A percentile compares a stretch with the other conserved stretches of the same genome.
Evolutionary conservation across 192 early-diverging fungal genomes (phyloP).

Genomic region (Linnemannia elongata): DNA sequence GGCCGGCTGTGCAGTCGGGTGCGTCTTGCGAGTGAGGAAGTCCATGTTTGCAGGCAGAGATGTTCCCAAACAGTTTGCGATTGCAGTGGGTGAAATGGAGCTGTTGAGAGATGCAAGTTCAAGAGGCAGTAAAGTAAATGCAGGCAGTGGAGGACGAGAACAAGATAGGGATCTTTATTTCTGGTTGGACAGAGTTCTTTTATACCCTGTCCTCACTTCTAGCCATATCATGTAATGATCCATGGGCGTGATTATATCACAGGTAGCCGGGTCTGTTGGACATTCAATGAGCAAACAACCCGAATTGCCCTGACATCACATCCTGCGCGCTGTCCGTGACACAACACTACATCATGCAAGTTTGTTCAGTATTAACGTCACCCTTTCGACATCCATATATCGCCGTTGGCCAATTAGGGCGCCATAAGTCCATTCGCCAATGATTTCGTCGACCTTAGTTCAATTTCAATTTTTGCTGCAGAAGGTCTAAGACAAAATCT

Average conservation of each 20-base stretch:
- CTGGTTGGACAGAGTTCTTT: not conserved
- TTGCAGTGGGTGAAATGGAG: constrained; percentile 14
- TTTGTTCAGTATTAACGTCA: not conserved
- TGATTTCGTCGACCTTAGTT: too few species aligned
- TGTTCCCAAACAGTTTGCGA: not conserved
- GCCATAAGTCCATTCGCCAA: too few species aligned
- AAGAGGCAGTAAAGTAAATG: constrained; percentile 5
- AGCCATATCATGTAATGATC: not conserved
- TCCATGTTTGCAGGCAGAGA: constrained; percentile 10
- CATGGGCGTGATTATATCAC: not conserved
- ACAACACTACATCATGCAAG: not conserved
- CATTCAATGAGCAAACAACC: not conserved
- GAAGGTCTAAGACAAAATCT: too few species aligned
- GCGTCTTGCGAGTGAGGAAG: constrained; percentile 4
- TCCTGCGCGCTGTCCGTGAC: not conserved
- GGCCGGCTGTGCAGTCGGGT: constrained; percentile 7
- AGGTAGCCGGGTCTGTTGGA: not conserved
- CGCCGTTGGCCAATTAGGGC: too few species aligned
- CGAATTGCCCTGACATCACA: constrained; percentile 1
- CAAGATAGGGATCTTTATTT: not conserved
- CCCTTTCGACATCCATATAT: not conserved
- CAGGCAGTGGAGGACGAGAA: not conserved
- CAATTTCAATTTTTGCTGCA: too few species aligned
- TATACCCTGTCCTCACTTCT: not conserved
- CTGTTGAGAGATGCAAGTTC: not conserved